Base-by-base conservation (phyloP, 2,329 filamentous ascomycete genomes). In the Lasiodiplodia gonubiensis region DNA sequence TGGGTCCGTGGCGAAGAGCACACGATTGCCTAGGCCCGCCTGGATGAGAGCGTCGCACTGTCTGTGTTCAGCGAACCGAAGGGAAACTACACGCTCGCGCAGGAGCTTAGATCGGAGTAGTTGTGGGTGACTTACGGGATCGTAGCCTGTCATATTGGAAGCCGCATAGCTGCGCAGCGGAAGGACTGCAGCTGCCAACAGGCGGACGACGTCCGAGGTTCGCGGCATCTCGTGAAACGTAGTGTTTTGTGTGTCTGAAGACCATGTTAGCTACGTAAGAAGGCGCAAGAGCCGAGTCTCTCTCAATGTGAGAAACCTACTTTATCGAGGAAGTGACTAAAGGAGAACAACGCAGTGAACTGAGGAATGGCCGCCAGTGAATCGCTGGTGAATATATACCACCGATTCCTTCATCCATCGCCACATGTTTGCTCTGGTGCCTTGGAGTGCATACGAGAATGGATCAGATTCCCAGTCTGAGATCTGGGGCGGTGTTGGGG, bases 21-120 rank as follows among this genome's bases (percentile, higher is more conserved):
- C 14, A 5, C 51, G 23, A 8, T 30, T 8, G 51, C 51, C 21
- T 16, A 53, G 7, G 51, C 51, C 51, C 3, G 51, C 51, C 12
- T 30, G 51, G 25, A 53, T 53, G 25, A 53, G 51, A 8, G 51
- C 51, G 25, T 53, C 51, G 25, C 51, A 53, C 51, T 53, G 51
- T 27, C 16, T 2, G 21, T 8, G 23, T 11, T 33, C 21, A 30
- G 23, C 12, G 27, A 25, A 14, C 5, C 18, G 14, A 30, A 33
- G 30, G 0, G 30, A 33, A 33, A 2, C 8, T 33, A 8, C 30
- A 6, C 8, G 2, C 30, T 33, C 8, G 7, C 30, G 30, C 8
- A 30, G 30, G 10, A 10, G 30, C 30, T 7, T 10, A 30, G 8
- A 30, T 1, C 2, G 25, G 14, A 5, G 25, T 16, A 14, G 25